phyloP scores from a whole-genome alignment of 176 grass and related monocot genomes.

The Eremochloa ophiuroides region DNA sequence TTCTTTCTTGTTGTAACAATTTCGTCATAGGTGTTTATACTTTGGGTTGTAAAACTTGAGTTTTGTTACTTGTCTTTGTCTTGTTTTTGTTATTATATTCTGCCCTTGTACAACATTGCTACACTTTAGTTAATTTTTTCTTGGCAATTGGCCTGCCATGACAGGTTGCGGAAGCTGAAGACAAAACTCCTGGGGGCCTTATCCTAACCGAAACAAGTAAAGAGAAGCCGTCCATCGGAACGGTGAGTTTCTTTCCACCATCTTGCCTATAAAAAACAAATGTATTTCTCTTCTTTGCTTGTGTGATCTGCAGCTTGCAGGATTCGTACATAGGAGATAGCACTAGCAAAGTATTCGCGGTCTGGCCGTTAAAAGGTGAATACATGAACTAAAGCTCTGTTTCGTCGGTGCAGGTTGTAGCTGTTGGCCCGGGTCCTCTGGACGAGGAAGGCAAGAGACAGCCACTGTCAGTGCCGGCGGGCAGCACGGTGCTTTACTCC shows the following conservation, averaged over 20 bases:
- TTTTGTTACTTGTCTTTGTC: neutral
- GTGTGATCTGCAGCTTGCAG: neutral
- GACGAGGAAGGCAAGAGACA: constrained; percentile 70
- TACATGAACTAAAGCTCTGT: neutral
- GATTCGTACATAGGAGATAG: neutral
- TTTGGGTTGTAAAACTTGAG: neutral
- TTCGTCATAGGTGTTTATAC: neutral
- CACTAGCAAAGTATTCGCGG: neutral
- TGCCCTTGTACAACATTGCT: neutral
- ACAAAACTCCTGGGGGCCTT: constrained; percentile 77
- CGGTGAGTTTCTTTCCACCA: constrained; percentile 27
- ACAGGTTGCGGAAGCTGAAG: constrained; percentile 64
- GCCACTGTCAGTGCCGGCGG: constrained; percentile 21
- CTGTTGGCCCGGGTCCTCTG: constrained; percentile 58
- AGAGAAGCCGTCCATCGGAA: constrained; percentile 82
- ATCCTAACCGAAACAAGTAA: constrained; percentile 73
- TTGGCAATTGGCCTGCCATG: neutral
- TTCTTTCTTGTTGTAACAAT: neutral
- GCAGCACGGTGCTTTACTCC: constrained; percentile 66
- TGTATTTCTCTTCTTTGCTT: neutral
- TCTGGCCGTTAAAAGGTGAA: neutral
- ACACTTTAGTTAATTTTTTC: neutral
- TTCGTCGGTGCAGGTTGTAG: constrained; percentile 45
- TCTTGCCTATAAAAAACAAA: neutral
- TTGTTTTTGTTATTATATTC: neutral